Evolutionary conservation across 257 asterid genomes (phyloP), one percentile per base, ranked within the genome.

Genomic region (Solanum neorickii): DNA sequence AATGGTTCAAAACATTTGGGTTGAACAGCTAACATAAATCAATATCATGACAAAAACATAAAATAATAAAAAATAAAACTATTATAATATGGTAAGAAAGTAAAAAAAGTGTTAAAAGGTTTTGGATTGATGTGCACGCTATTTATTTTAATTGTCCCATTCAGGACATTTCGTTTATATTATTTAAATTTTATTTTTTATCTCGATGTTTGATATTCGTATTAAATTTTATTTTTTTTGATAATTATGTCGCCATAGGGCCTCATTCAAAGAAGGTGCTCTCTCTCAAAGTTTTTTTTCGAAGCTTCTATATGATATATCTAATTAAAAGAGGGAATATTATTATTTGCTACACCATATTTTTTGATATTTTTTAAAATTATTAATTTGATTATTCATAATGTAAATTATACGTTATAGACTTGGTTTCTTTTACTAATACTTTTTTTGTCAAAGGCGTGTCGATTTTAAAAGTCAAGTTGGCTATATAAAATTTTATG

Each of bases 361-460:
- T 6, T 1, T 52, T 52, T 7, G 1, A 1, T 52, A 10, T 0
- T 18, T 52, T 52, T 52, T 16, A 7, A 52, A 77, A 77, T 42
- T 12, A 47, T 42, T 42, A 3, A 1, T 14, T 27, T 46, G 15
- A 31, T 46, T 23, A 4, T 77, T 76, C 37, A 23, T 77, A 77
- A 77, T 15, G 84, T 78, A 44, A 78, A 78, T 37, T 37, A 73
- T 37, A 73, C 82, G 82, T 37, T 73, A 7, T 21, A 20, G 49
- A 70, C 77, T 70, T 70, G 10, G 1, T 70, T 70, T 70, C 4
- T 70, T 70, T 8, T 14, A 13, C 12, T 15, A 31, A 31, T 15
- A 31, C 4, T 73, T 73, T 33, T 33, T 33, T 73, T 73, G 82
- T 73, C 82, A 73, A 73, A 75, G 83, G 59, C 56, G 83, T 75